Evolutionary conservation across 2,329 filamentous ascomycete species (phyloP).

Genomic region (Ploettnerulaceae sp.): DNA sequence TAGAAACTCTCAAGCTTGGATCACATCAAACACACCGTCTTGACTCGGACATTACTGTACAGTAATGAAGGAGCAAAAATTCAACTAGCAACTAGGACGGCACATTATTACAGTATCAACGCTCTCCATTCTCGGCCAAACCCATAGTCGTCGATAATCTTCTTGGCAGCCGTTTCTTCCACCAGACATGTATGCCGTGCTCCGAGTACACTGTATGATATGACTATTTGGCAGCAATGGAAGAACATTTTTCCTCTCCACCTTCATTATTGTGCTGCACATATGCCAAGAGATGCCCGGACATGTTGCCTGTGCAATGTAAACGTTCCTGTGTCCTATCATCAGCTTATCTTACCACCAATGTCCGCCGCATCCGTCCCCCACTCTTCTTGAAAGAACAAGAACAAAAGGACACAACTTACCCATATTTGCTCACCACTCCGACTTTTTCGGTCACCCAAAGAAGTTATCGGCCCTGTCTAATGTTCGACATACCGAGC

Average conservation of each 20-base stretch:
- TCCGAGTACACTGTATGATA: conserved; percentile 38
- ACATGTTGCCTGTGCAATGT: conserved; percentile 41
- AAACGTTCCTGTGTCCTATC: no score
- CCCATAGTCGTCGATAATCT: conserved; percentile 42
- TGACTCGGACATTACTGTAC: no score
- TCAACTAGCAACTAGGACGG: no score
- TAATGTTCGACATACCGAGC: conserved; percentile 43
- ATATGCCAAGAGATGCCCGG: conserved; percentile 51
- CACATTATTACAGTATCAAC: not conserved
- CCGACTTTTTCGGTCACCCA: conserved; percentile 41
- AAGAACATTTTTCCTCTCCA: conserved; percentile 47
- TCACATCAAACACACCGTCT: no score
- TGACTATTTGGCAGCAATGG: conserved; percentile 48
- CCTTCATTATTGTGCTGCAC: conserved; percentile 52
- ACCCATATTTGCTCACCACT: conserved; percentile 48
- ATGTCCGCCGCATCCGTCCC: not conserved
- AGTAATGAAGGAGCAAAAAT: no score
- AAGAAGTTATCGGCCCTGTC: conserved; percentile 40
- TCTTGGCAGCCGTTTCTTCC: conserved; percentile 48
- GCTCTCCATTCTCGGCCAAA: not conserved
- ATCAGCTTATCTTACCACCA: not conserved
- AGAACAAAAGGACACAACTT: conserved; percentile 7
- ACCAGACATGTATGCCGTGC: conserved; percentile 49
- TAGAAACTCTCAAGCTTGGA: no score
- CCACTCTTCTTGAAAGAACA: not conserved